phyloP scores from a whole-genome alignment of 2,329 filamentous ascomycete genomes.

The Colletotrichum musae region DNA sequence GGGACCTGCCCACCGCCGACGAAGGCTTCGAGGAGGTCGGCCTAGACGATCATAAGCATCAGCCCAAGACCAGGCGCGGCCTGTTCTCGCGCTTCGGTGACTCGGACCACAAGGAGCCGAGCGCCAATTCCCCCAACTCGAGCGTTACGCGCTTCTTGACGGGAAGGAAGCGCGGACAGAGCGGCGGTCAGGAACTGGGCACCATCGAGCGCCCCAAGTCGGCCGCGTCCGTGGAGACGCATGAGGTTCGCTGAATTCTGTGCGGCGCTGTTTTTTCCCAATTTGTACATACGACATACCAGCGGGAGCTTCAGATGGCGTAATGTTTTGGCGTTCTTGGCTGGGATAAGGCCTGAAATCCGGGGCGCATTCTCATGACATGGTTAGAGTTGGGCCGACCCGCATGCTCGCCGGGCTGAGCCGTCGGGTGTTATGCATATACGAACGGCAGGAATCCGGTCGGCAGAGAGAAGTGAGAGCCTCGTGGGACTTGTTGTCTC shows the following conservation, averaged over 20 bases:
- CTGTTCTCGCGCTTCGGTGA: conserved; percentile 89
- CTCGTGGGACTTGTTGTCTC: conserved; percentile 17
- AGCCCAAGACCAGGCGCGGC: conserved; percentile 68
- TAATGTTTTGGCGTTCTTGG: conserved; percentile 31
- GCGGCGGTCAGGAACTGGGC: conserved; percentile 79
- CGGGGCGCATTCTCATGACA: conserved; percentile 38
- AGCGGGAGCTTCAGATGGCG: conserved; percentile 17
- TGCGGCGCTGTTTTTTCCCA: conserved; percentile 3
- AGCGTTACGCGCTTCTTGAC: conserved; percentile 74
- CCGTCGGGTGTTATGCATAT: conserved; percentile 32
- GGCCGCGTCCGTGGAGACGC: conserved; percentile 46
- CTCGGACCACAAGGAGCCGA: conserved; percentile 53
- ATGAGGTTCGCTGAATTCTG: conserved; percentile 40
- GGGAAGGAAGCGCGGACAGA: conserved; percentile 79
- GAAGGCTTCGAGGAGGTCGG: conserved; percentile 92
- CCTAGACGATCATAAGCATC: conserved; percentile 78
- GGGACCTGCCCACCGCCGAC: conserved; percentile 77
- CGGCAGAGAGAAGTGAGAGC: conserved; percentile 14
- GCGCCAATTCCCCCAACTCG: conserved; percentile 50
- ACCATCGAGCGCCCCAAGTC: conserved; percentile 65
- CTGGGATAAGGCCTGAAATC: conserved; percentile 10
- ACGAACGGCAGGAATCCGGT: conserved; percentile 17
- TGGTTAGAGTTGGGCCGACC: conserved; percentile 24
- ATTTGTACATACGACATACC: conserved; percentile 17
- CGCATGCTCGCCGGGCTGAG: conserved; percentile 8